Base-by-base conservation (phyloP, 495 filamentous ascomycete genomes). In the Aspergillus heteromorphus region DNA sequence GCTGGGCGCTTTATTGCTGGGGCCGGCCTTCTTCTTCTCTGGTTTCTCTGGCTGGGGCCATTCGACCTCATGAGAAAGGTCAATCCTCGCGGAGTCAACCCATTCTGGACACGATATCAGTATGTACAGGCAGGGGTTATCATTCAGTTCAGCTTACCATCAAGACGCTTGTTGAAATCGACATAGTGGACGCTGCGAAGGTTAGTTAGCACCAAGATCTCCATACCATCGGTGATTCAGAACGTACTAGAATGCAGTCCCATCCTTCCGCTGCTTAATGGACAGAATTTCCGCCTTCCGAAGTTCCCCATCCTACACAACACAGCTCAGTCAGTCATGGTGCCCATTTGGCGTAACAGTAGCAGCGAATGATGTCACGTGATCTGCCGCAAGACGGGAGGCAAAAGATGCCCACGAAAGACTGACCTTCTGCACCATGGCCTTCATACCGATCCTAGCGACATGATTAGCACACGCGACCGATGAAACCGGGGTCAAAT, bases 91-190 rank as follows among this genome's bases (percentile, higher is more conserved):
- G 30, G 86, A 81, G 1, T 85, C 76, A 40, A 97, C 82, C 95
- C 95, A 97, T 80, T 98, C 92, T 82, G 31, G 0, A 40, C n/a
- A 11, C 30, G 0, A n/a, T 50, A 49, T 73, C 20, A 72, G 61
- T 17, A 61, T 45, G 18, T 7, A 20, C 16, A 2, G 14, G 10
- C 27, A 19, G 7, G 7, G 1, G n/a, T 6, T 4, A 34, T 21
- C 7, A 16, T 11, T 6, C 7, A 4, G 20, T 7, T 5, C 18
- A 13, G 56, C 61, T 47, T 65, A 81, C 79, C 81, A 70, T 98
- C 93, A 16, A 98, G 81, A 75, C 93, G 93, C 66, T 98, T 98
- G 75, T 98, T 98, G 83, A 96, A 98, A 59, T 97, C 95, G 54
- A 96, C 90, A 71, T 97, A 98, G 69, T 98, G 95, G 61, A 96